phyloP scores from a whole-genome alignment of 345 rosid species.

The Angophora floribunda region DNA sequence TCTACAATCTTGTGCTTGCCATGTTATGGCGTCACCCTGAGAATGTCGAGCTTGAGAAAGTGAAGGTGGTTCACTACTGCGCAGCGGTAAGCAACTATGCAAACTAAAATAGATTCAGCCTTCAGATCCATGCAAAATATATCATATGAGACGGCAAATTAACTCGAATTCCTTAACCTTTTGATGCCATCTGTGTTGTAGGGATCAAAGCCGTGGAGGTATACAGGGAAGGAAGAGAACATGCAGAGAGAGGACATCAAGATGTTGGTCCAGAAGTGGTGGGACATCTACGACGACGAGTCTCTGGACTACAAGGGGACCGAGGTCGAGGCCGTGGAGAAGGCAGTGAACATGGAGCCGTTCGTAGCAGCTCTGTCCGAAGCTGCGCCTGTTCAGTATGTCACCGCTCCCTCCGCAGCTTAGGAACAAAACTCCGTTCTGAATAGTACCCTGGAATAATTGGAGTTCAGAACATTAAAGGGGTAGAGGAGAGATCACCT shows the following conservation, averaged over 20 bases:
- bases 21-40: slow-evolving; percentile 96
- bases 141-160: not conserved
- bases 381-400: slow-evolving; percentile 28
- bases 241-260: slow-evolving; percentile 80
- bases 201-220: slow-evolving; percentile 98
- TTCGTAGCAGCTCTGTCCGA: slow-evolving; percentile 39
- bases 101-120: no score
- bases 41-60: slow-evolving; percentile 53
- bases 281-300: slow-evolving; percentile 67
- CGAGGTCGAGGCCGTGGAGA: not conserved
- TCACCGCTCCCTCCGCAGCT: slow-evolving; percentile 74
- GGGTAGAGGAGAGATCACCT: not conserved
- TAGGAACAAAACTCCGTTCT: not conserved
- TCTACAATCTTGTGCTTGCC: slow-evolving; percentile 74
- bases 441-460: not conserved
- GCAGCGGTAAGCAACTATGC: slow-evolving; percentile 44
- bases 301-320: slow-evolving; percentile 43
- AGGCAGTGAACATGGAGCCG: slow-evolving; percentile 19
- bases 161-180: not conserved
- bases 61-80: slow-evolving; percentile 78
- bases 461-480: not conserved
- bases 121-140: not conserved
- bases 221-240: slow-evolving; percentile 66
- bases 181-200: not conserved
- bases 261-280: slow-evolving; percentile 66